Conservation (phyloP, 2,329 filamentous ascomycete genomes). For the Cordyceps cicadae region DNA sequence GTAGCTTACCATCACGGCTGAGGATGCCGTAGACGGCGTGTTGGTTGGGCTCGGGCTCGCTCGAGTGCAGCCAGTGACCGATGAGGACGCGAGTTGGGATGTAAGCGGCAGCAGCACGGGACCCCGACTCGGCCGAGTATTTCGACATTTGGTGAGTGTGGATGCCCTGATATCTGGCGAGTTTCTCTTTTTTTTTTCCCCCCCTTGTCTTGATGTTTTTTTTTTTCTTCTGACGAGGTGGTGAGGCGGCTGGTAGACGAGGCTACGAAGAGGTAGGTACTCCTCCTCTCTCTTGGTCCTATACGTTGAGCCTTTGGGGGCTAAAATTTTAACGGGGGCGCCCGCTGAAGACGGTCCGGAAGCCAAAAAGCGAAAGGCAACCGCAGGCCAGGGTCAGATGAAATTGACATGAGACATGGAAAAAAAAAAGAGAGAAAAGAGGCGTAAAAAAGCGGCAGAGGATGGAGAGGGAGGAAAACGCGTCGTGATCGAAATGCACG, state of each 20-base stretch:
- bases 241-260: not conserved
- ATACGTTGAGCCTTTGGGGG: constrained; percentile 2
- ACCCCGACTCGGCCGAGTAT: not conserved
- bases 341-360: constrained; percentile 7
- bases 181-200: not conserved
- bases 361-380: not conserved
- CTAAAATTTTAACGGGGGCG: constrained; percentile 2
- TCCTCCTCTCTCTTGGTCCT: not conserved
- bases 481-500: not conserved
- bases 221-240: not conserved
- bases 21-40: constrained; percentile 12
- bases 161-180: not conserved
- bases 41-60: constrained; percentile 12
- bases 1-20: constrained; percentile 11
- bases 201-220: not conserved
- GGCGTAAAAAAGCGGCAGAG: not conserved
- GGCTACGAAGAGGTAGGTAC: not conserved
- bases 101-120: not conserved
- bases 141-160: not conserved
- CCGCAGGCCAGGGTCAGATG: not conserved
- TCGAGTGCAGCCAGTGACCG: constrained; percentile 10
- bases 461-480: not conserved
- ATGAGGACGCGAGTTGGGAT: constrained; percentile 4
- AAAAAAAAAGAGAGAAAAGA: not conserved
- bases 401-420: constrained; percentile 3